Conservation (phyloP, 768 basidiomycete species). For the Calvatia gigantea region DNA sequence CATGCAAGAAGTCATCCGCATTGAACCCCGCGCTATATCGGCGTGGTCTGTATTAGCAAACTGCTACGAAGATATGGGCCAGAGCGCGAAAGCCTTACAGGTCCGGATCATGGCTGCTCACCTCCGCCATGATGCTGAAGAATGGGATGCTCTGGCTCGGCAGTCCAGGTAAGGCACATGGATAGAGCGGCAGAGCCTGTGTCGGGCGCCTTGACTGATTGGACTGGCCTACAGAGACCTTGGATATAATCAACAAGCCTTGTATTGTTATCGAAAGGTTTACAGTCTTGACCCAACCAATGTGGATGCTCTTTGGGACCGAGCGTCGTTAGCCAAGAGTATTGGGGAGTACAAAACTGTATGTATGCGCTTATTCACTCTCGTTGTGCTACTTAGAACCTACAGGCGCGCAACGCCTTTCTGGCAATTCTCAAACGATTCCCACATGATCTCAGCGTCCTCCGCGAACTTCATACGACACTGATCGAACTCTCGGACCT, state of each 20-base stretch:
- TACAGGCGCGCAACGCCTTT: slow-evolving; percentile 60
- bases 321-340: slow-evolving; percentile 76
- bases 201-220: neutral
- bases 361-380: slow-evolving; percentile 15
- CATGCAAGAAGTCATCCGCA: slow-evolving; percentile 90
- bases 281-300: slow-evolving; percentile 77
- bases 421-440: slow-evolving; percentile 68
- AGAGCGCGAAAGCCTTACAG: slow-evolving; percentile 71
- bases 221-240: slow-evolving; percentile 41
- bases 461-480: slow-evolving; percentile 75
- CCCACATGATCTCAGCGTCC: slow-evolving; percentile 76
- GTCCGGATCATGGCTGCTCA: slow-evolving; percentile 90
- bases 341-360: slow-evolving; percentile 70
- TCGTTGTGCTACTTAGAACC: neutral
- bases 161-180: slow-evolving; percentile 56
- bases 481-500: slow-evolving; percentile 74
- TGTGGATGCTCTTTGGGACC: slow-evolving; percentile 85
- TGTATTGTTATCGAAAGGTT: slow-evolving; percentile 90
- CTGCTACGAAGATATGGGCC: slow-evolving; percentile 71
- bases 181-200: neutral
- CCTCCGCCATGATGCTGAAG: slow-evolving; percentile 76
- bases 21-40: slow-evolving; percentile 79
- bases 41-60: slow-evolving; percentile 90
- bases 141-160: slow-evolving; percentile 79
- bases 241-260: slow-evolving; percentile 77